These are phyloP conservation scores for Diaporthe amygdali DNA, from an alignment of 2,329 filamentous ascomycete genomes.

Conservation along the genomic window DNA sequence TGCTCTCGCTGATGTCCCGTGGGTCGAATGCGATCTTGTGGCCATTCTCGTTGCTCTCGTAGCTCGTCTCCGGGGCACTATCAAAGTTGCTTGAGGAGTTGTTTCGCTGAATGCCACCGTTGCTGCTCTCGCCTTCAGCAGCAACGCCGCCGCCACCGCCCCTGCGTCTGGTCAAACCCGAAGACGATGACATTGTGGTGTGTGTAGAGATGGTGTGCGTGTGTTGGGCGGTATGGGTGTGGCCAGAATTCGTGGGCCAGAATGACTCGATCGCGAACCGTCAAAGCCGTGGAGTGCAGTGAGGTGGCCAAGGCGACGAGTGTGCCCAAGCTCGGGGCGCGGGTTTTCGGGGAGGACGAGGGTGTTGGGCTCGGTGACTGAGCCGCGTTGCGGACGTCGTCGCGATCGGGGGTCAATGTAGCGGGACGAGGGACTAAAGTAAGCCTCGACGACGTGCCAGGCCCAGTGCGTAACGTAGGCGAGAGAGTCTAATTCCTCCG, in stretches of 20 bases:
- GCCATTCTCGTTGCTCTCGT: constrained; percentile 90
- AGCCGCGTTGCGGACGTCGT: neutral
- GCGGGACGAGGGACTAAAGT: neutral
- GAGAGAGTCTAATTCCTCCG: neutral
- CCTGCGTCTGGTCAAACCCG: constrained; percentile 69
- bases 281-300: neutral
- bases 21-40: constrained; percentile 99
- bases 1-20: constrained; percentile 94
- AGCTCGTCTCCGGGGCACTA: constrained; percentile 76
- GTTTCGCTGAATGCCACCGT: constrained; percentile 58
- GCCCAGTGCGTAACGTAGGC: neutral
- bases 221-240: neutral
- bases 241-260: neutral
- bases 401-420: neutral
- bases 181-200: constrained; percentile 42
- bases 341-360: neutral
- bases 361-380: neutral
- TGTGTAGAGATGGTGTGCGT: neutral
- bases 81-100: constrained; percentile 61
- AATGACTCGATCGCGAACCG: constrained; percentile 1
- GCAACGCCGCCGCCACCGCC: constrained; percentile 65
- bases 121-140: constrained; percentile 58
- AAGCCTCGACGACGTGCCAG: neutral
- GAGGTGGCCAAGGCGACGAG: neutral
- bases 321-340: neutral